Percentiles rank a stretch among this genome's conserved stretches.
Evolutionary conservation across 1,284 basidiomycete species (phyloP).

Genomic region (Mycena citricolor): DNA sequence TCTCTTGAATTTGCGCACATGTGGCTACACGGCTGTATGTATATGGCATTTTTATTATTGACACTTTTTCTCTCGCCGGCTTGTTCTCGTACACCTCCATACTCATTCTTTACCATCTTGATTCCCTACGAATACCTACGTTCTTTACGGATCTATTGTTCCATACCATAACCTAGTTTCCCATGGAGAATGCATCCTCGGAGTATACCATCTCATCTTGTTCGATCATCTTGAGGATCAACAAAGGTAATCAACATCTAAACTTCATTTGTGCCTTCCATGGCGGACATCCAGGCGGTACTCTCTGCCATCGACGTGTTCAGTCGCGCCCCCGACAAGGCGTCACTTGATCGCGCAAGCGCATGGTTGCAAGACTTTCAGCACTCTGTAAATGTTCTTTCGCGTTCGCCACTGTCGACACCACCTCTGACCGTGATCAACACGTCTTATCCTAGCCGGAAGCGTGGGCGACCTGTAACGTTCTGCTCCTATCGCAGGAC

Average conservation of each 20-base stretch:
- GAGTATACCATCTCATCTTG: constrained; percentile 17
- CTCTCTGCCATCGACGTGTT: constrained; percentile 77
- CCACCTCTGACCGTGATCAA: constrained; percentile 59
- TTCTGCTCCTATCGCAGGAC: constrained; percentile 81
- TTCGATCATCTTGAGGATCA: constrained; percentile 22
- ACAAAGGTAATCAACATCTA: constrained; percentile 27
- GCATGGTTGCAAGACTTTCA: constrained; percentile 95
- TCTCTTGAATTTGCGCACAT: constrained; percentile 17
- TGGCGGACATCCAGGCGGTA: constrained; percentile 69
- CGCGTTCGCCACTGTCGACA: constrained; percentile 60
- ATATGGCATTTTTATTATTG: constrained; percentile 24
- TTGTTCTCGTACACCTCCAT: constrained; percentile 32
- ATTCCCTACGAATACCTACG: constrained; percentile 23
- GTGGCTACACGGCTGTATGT: constrained; percentile 20
- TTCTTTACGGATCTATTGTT: constrained; percentile 20
- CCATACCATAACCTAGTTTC: constrained; percentile 9
- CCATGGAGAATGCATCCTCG: constrained; percentile 20
- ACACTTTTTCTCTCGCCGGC: constrained; percentile 35
- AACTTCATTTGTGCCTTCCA: constrained; percentile 31
- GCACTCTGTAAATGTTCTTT: constrained; percentile 88
- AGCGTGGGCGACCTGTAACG: constrained; percentile 95
- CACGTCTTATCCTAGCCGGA: constrained; percentile 73
- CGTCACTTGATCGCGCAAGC: constrained; percentile 82
- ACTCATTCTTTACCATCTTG: constrained; percentile 25
- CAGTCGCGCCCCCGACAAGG: constrained; percentile 76